Base-by-base conservation (phyloP, 768 basidiomycete species). In the Dendrothele bispora region DNA sequence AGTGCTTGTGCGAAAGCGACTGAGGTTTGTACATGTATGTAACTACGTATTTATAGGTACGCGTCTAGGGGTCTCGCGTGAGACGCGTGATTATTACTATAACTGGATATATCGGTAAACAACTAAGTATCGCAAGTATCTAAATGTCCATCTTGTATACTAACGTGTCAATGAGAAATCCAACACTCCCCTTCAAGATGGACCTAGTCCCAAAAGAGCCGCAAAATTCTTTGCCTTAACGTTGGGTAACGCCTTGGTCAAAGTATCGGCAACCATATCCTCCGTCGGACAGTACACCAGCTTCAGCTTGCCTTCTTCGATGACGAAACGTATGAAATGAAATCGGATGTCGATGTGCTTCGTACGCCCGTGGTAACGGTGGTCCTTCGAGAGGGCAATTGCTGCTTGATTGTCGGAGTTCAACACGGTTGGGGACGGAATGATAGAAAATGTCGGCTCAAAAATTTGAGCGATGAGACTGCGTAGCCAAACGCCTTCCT, bases 341-440 rank as follows among this genome's bases (percentile, higher is more conserved):
- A 62, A 52, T 3, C 52, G 51, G 30, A 32, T 55, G 38, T 68
- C 61, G 44, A 73, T 72, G 56, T 73, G 72, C 43, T 72, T 73
- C 2, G 66, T 65, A 3, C 63, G 44, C 7, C 61, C 43, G 20
- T 67, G 67, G 39, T 59, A 60, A n/a, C 54, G 53, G 26, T 63
- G 59, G 40, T 68, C 63, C 18, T 58, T 55, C 1, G 62, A 46
- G 8, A 65, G 55, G 0, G 49, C 51, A 25, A 64, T 60, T 3
- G 57, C 55, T 3, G 57, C 49, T 39, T 58, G 55, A 32, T 65
- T 65, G 52, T 68, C 62, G 18, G 45, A 52, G 36, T 34, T 25
- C 40, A 49, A 30, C 46, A 43, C 15, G 27, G 37, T 57, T 51
- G 12, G 49, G 27, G 24, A 47, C 45, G 15, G 18, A 24, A 55